Evolutionary conservation across 768 basidiomycete species (phyloP), one percentile per base, ranked within the genome.

Genomic region (Infundibulicybe gibba): DNA sequence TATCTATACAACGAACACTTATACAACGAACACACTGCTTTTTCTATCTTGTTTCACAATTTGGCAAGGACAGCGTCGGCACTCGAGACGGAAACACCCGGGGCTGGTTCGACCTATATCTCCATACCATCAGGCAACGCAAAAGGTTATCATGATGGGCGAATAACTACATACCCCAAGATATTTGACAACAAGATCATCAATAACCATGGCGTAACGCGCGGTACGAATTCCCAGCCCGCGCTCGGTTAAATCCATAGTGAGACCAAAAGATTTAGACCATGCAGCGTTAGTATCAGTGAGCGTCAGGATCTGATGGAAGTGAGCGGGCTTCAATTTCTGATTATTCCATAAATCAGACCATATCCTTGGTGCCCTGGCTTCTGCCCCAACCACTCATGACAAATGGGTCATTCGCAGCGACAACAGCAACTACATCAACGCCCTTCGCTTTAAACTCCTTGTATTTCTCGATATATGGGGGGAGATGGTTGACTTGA

Each of bases 341-440:
- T 16, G n/a, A 30, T 49, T 37, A 17, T 16, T 45, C 32, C 32
- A n/a, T 11, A 11, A 15, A 12, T 14, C 11, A 31, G 8, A 79
- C 90, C 69, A 84, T 82, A 64, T 94, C 90, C 54, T 80, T 75
- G 53, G 83, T 65, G 6, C 76, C 76, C 50, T 77, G 73, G 25
- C 77, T 69, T 19, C 80, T 71, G 33, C 66, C 76, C 83, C 79
- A 85, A 45, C 75, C 85, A 55, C 77, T 79, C 67, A 79, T 79
- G 48, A 88, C 86, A 62, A 85, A 92, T 8, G 78, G 72, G 61
- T 94, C 92, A 62, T 94, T 94, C 49, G 87, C 83, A 19, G 84
- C 76, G 55, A 86, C 61, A 49, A 94, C 81, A 48, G 83, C 85
- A 52, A 90, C 72, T 41, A 82, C 71, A 52, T 84, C 79, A 53